These are phyloP conservation scores for Trypanosoma vivax DNA, from an alignment of 208 protist genomes.

Conservation along the genomic window DNA sequence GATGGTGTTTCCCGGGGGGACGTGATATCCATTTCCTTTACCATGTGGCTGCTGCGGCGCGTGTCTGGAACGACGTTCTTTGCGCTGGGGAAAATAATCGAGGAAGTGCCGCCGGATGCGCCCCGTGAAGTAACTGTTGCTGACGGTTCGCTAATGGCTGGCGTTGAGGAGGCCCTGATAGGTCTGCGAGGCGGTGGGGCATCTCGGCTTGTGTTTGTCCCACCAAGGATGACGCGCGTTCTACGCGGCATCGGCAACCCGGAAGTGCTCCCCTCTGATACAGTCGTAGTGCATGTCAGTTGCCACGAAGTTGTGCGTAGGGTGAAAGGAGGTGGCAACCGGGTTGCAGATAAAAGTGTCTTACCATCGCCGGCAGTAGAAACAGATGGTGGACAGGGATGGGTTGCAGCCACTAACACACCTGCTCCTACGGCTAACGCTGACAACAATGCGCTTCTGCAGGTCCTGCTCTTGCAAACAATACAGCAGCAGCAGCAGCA, in stretches of 20 bases:
- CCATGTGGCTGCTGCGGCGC: slow-evolving; percentile 33
- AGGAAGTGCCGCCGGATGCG: slow-evolving; percentile 28
- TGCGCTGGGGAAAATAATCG: slow-evolving; percentile 26
- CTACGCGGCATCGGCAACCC: slow-evolving; percentile 19
- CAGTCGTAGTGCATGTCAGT: slow-evolving; percentile 19
- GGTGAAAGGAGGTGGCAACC: slow-evolving; percentile 2
- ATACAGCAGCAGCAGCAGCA: slow-evolving; percentile 23
- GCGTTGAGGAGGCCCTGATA: slow-evolving; percentile 35
- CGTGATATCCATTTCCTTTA: slow-evolving; percentile 14
- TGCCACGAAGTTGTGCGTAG: slow-evolving; percentile 20
- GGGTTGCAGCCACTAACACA: not conserved
- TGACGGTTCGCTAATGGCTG: slow-evolving; percentile 28
- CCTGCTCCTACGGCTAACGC: not conserved
- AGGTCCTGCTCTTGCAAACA: slow-evolving; percentile 40
- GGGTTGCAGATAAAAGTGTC: not conserved
- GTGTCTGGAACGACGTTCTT: slow-evolving; percentile 32
- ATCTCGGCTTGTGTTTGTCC: slow-evolving; percentile 40
- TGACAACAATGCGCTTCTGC: slow-evolving; percentile 24
- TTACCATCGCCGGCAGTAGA: not conserved
- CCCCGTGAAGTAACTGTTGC: slow-evolving; percentile 34
- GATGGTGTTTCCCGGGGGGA: slow-evolving; percentile 13
- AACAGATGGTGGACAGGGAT: not conserved
- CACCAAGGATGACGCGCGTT: slow-evolving; percentile 22
- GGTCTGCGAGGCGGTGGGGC: slow-evolving; percentile 32
- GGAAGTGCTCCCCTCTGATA: slow-evolving; percentile 21